Evolutionary conservation across 2,329 filamentous ascomycete genomes (phyloP).

Genomic region (Volutella citrinella): DNA sequence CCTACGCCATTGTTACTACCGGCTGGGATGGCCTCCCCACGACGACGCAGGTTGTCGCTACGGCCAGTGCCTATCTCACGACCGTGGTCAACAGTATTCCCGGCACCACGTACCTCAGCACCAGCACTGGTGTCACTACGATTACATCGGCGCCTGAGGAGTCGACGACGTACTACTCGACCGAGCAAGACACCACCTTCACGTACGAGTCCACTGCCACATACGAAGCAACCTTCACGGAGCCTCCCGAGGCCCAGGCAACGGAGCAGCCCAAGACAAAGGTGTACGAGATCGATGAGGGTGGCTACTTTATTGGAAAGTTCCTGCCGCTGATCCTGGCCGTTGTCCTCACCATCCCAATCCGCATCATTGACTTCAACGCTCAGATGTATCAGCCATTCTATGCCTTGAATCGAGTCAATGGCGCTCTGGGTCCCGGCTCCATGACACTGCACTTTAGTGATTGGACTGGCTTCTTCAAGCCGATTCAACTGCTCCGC

Average conservation of each 20-base stretch:
- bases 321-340: slow-evolving; percentile 42
- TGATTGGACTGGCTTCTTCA: slow-evolving; percentile 34
- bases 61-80: slow-evolving; percentile 3
- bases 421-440: slow-evolving; percentile 37
- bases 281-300: slow-evolving; percentile 18
- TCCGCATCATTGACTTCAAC: slow-evolving; percentile 42
- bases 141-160: slow-evolving; percentile 15
- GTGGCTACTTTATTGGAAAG: slow-evolving; percentile 38
- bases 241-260: slow-evolving; percentile 1
- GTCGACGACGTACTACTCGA: slow-evolving; percentile 19
- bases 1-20: slow-evolving; percentile 6
- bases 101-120: slow-evolving; percentile 16
- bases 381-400: slow-evolving; percentile 45
- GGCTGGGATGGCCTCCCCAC: slow-evolving; percentile 11
- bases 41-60: slow-evolving; percentile 2
- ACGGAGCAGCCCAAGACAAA: slow-evolving; percentile 10
- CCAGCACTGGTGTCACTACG: slow-evolving; percentile 8
- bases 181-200: slow-evolving; percentile 15
- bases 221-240: slow-evolving; percentile 12
- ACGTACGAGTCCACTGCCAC: slow-evolving; percentile 16
- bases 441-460: slow-evolving; percentile 42
- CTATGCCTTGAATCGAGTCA: slow-evolving; percentile 36
- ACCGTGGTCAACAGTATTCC: slow-evolving; percentile 12
- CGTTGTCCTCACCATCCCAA: slow-evolving; percentile 38
- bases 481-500: slow-evolving; percentile 31